Evolutionary conservation across 371 early-diverging fungal species (phyloP).

Genomic region (Umbelopsis sp.): DNA sequence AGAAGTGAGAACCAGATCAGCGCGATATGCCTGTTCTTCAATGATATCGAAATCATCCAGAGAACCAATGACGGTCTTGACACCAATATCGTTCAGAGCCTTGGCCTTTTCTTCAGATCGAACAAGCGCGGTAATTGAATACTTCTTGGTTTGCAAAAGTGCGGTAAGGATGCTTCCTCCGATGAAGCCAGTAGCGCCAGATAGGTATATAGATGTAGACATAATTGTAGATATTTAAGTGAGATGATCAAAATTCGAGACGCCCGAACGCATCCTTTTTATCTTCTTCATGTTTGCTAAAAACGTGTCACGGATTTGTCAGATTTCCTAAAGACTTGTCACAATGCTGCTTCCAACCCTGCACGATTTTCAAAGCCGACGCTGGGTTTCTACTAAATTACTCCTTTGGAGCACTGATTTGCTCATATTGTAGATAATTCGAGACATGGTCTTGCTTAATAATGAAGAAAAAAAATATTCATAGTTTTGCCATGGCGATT

Average conservation of each 20-base stretch:
- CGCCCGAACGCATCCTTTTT: background rate
- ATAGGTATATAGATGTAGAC: slow-evolving; percentile 25
- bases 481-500: too few species aligned
- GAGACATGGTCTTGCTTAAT: too few species aligned
- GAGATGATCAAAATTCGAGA: background rate
- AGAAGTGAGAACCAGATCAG: slow-evolving; percentile 35
- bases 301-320: slow-evolving; percentile 19
- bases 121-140: slow-evolving; percentile 31
- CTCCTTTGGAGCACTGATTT: background rate
- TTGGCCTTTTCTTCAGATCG: slow-evolving; percentile 30
- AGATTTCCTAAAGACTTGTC: slow-evolving; percentile 12
- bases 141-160: slow-evolving; percentile 25
- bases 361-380: background rate
- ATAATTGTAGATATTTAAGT: background rate
- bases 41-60: slow-evolving; percentile 30
- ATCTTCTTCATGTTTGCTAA: background rate
- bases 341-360: background rate
- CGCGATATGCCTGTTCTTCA: slow-evolving; percentile 27
- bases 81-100: slow-evolving; percentile 26
- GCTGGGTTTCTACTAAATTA: background rate
- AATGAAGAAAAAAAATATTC: too few species aligned
- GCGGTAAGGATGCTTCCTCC: slow-evolving; percentile 30
- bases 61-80: slow-evolving; percentile 35
- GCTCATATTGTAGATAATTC: too few species aligned
- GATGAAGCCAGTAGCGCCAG: slow-evolving; percentile 39